Percentiles rank a stretch among this genome's conserved stretches.
Conservation (phyloP, 2,329 filamentous ascomycete genomes). For the Alternaria hordeiaustralica region DNA sequence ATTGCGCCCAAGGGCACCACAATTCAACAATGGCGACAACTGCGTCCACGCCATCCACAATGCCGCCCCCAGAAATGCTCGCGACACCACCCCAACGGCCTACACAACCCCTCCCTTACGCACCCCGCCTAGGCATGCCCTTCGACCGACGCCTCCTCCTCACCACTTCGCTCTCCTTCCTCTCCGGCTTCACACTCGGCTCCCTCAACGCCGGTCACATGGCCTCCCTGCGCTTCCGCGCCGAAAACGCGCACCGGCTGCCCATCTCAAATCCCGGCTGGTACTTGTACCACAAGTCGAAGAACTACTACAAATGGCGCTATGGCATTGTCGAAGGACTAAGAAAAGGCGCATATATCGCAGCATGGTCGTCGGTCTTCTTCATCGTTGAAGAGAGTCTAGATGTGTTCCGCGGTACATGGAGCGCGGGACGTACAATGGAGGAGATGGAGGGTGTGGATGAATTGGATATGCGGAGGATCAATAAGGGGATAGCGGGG, state of each 20-base stretch:
- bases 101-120: constrained; percentile 2
- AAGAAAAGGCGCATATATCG: constrained; percentile 73
- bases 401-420: constrained; percentile 66
- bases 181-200: constrained; percentile 74
- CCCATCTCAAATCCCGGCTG: constrained; percentile 83
- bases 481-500: constrained; percentile 46
- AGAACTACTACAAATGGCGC: constrained; percentile 86
- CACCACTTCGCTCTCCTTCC: constrained; percentile 67
- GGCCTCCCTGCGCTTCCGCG: constrained; percentile 83
- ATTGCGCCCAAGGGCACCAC: background rate
- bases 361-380: constrained; percentile 76
- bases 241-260: constrained; percentile 94
- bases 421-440: constrained; percentile 52
- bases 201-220: constrained; percentile 74
- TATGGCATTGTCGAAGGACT: constrained; percentile 80
- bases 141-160: constrained; percentile 70
- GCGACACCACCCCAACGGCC: background rate
- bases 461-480: constrained; percentile 36
- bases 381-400: constrained; percentile 85
- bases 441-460: constrained; percentile 46
- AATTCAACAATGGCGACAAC: constrained; percentile 7
- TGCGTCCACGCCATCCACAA: background rate
- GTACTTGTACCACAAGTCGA: constrained; percentile 99
- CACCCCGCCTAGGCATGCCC: constrained; percentile 64
- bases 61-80: background rate